A percentile compares a stretch with the other conserved stretches of the same genome.
Conservation (phyloP, 306 rosid genomes). For the Nissolia schottii region DNA sequence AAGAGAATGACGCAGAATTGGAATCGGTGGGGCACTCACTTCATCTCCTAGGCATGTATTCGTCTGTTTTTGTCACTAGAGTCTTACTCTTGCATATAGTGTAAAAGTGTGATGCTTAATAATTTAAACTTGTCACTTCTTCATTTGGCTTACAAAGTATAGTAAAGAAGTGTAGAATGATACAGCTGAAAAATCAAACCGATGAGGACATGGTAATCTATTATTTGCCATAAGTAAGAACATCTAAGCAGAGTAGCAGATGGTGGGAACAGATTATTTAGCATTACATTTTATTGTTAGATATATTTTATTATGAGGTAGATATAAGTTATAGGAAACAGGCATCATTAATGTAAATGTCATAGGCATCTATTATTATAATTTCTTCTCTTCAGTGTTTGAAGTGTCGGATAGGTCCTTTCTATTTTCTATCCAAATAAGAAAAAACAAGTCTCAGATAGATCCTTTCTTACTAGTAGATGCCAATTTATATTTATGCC, state of each 20-base stretch:
- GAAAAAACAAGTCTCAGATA: background rate
- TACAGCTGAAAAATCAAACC: background rate
- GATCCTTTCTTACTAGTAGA: background rate
- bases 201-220: background rate
- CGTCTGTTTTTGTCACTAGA: constrained; percentile 25
- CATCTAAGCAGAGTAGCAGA: background rate
- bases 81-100: background rate
- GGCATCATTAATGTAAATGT: background rate
- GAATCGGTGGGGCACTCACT: constrained; percentile 84
- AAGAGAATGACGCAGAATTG: constrained; percentile 75
- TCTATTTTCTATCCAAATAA: background rate
- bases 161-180: background rate
- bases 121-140: background rate
- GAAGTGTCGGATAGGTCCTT: background rate
- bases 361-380: background rate
- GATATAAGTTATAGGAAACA: background rate
- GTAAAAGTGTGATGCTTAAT: background rate
- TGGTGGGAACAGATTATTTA: background rate
- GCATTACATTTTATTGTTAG: background rate
- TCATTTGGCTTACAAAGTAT: background rate
- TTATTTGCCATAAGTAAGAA: background rate
- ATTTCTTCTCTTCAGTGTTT: background rate
- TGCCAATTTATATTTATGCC: constrained; percentile 22
- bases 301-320: background rate
- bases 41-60: constrained; percentile 80